These are phyloP conservation scores for Schizosaccharomyces cryophilus DNA, from an alignment of 805 yeast genomes.

Conservation along the genomic window DNA sequence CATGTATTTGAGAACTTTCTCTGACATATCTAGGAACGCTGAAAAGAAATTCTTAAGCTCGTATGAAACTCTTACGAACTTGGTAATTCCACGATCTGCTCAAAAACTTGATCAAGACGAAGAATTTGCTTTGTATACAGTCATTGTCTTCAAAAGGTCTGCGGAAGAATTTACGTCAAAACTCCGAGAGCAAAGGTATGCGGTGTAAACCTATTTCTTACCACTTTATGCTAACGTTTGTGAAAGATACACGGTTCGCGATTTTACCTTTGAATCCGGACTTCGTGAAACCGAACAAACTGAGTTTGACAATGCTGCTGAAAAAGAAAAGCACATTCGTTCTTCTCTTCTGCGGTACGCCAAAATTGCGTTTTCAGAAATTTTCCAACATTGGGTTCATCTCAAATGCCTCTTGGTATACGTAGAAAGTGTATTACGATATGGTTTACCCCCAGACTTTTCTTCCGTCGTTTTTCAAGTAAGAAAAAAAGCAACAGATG, in stretches of 20 bases:
- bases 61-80: conserved; percentile 54
- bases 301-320: conserved; percentile 54
- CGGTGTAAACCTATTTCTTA: conserved; percentile 17
- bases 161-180: conserved; percentile 41
- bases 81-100: conserved; percentile 87
- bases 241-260: conserved; percentile 22
- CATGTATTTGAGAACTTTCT: background rate
- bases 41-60: conserved; percentile 33
- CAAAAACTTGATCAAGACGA: conserved; percentile 40
- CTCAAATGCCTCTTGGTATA: conserved; percentile 65
- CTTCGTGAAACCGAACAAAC: conserved; percentile 42
- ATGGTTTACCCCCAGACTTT: conserved; percentile 89
- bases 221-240: background rate
- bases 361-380: conserved; percentile 72
- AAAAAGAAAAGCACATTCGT: conserved; percentile 29
- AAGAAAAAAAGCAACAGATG: background rate
- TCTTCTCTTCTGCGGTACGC: conserved; percentile 64
- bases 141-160: conserved; percentile 65
- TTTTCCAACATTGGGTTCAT: conserved; percentile 70
- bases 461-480: conserved; percentile 23
- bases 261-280: conserved; percentile 65
- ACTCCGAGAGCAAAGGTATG: conserved; percentile 67
- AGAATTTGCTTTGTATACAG: conserved; percentile 50
- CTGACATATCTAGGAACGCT: conserved; percentile 9
- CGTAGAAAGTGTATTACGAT: conserved; percentile 82